These are phyloP conservation scores for Platanus orientalis DNA, from an alignment of 164 flowering plant species.

Conservation along the genomic window DNA sequence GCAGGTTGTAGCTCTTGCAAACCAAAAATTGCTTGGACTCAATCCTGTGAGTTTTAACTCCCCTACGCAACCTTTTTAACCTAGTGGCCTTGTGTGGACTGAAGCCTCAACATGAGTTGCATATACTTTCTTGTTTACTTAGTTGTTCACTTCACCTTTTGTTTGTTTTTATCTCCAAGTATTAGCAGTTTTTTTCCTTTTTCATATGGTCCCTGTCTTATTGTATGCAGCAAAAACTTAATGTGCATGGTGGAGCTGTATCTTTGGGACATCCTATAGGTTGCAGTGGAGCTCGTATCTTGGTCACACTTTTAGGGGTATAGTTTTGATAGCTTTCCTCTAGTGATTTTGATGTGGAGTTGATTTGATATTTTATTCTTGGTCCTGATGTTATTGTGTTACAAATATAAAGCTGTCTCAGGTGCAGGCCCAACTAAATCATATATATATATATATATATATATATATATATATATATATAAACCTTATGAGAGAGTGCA, in stretches of 20 bases:
- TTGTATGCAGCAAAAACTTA: conserved; percentile 59
- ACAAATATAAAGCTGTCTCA: too few species aligned
- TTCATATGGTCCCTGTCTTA: background rate
- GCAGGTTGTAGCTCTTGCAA: conserved; percentile 96
- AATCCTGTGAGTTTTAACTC: conserved; percentile 65
- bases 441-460: too few species aligned
- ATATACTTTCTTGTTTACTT: too few species aligned
- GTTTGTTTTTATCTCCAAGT: background rate
- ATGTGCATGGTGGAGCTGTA: conserved; percentile 96
- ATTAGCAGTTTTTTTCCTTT: background rate
- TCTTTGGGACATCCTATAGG: conserved; percentile 96
- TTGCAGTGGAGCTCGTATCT: conserved; percentile 94
- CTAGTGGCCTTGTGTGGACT: too few species aligned
- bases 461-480: too few species aligned
- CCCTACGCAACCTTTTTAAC: too few species aligned
- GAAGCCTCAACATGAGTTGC: too few species aligned
- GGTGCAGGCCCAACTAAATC: too few species aligned
- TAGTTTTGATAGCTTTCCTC: background rate
- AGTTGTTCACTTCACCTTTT: background rate
- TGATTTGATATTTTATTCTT: background rate
- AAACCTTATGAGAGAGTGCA: background rate
- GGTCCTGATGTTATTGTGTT: background rate
- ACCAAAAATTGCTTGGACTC: conserved; percentile 74
- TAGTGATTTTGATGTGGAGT: background rate
- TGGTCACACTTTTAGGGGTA: conserved; percentile 89